Conservation (phyloP, 495 filamentous ascomycete species). For the Aspergillus saccharolyticus region DNA sequence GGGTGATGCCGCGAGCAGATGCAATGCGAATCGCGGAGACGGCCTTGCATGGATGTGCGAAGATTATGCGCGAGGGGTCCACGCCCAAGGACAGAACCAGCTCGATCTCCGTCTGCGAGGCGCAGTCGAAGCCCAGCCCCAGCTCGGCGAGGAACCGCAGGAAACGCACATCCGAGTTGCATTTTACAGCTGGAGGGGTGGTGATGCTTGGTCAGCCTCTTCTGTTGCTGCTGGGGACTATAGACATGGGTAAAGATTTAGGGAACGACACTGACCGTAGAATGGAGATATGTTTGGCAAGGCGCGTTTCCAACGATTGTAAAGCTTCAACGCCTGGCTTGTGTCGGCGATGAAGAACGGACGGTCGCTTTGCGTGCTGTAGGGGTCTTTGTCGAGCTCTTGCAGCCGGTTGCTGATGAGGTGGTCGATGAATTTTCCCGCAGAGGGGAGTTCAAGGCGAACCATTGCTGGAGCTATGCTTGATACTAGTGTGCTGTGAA, state of each 20-base stretch:
- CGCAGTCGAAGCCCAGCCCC: conserved; percentile 32
- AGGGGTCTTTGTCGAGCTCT: not conserved
- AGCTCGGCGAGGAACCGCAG: conserved; percentile 22
- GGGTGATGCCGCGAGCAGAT: conserved; percentile 12
- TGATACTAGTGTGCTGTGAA: too few species aligned
- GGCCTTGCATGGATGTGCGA: conserved; percentile 32
- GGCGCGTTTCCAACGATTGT: not conserved
- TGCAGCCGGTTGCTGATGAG: not conserved
- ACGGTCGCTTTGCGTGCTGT: not conserved
- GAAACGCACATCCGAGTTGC: conserved; percentile 27
- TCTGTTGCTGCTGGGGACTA: not conserved
- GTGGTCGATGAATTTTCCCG: not conserved
- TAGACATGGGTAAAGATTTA: not conserved
- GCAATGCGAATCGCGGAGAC: conserved; percentile 21
- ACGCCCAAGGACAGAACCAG: conserved; percentile 25
- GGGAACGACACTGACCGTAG: not conserved
- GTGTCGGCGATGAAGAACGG: not conserved
- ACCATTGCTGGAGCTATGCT: not conserved
- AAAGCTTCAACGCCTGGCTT: not conserved
- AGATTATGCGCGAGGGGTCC: conserved; percentile 27
- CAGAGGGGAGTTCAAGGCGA: not conserved
- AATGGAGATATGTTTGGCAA: not conserved
- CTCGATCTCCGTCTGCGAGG: conserved; percentile 27
- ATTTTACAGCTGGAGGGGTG: conserved; percentile 27
- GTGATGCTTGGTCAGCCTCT: not conserved